phyloP scores from a whole-genome alignment of 768 basidiomycete species.

The Amanita rubescens region DNA sequence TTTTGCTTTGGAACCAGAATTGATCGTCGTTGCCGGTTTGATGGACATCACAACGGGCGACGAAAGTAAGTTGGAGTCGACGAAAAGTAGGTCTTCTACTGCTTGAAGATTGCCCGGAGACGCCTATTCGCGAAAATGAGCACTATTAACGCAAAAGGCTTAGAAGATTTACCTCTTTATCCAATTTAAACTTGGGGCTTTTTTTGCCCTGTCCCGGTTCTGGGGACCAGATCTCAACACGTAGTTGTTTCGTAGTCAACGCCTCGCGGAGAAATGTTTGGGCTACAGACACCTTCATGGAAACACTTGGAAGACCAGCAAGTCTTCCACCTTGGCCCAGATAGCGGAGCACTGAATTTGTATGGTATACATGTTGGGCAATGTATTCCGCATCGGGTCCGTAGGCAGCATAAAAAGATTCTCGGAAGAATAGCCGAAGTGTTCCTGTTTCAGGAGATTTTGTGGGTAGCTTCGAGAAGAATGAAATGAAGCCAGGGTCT shows the following conservation, averaged over 20 bases:
- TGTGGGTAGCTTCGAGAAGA: constrained; percentile 51
- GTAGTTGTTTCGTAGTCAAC: constrained; percentile 81
- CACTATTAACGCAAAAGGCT: not conserved
- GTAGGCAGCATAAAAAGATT: constrained; percentile 83
- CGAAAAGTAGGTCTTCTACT: constrained; percentile 82
- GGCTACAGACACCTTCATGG: constrained; percentile 68
- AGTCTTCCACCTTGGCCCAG: constrained; percentile 60
- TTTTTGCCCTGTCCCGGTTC: constrained; percentile 72
- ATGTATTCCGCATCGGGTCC: constrained; percentile 85
- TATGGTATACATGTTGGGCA: constrained; percentile 76
- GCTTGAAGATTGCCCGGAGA: constrained; percentile 60
- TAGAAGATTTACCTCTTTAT: constrained; percentile 60
- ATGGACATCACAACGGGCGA: constrained; percentile 89
- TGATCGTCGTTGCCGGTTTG: constrained; percentile 55
- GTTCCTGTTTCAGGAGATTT: constrained; percentile 76
- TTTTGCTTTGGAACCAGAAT: constrained; percentile 44
- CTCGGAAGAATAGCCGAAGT: constrained; percentile 81
- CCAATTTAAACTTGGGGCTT: constrained; percentile 63
- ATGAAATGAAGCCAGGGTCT: constrained; percentile 76
- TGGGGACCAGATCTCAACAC: constrained; percentile 85
- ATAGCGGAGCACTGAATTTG: constrained; percentile 89
- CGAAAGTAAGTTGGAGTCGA: constrained; percentile 67
- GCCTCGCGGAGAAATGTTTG: constrained; percentile 83
- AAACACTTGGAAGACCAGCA: constrained; percentile 68
- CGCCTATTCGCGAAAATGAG: constrained; percentile 27